Percentiles rank a stretch among this genome's conserved stretches.
Conservation (phyloP, 352 stramenopile genomes). For the Globisporangium paroecandrum region DNA sequence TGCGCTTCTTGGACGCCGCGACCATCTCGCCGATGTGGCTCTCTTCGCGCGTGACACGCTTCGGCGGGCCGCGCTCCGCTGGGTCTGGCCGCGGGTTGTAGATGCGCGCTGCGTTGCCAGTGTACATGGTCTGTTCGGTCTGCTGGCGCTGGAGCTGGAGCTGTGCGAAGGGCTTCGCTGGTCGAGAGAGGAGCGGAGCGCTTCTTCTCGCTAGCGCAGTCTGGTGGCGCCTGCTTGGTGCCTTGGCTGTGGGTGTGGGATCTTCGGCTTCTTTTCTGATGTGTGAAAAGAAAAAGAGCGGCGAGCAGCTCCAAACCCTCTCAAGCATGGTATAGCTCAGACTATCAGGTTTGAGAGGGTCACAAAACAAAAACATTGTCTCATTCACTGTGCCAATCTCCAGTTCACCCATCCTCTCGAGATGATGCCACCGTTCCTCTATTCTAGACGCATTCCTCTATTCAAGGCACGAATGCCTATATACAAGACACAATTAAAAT, state of each 20-base stretch:
- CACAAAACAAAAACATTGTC: not conserved
- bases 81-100: conserved; percentile 72
- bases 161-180: not conserved
- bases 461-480: not conserved
- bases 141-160: too few relatives aligned
- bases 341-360: not conserved
- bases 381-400: not conserved
- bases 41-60: conserved; percentile 69
- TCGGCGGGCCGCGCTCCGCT: conserved; percentile 61
- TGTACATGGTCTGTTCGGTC: conserved; percentile 54
- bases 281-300: conserved; percentile 12
- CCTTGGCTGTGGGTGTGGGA: not conserved
- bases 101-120: conserved; percentile 46
- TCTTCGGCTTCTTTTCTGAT: conserved; percentile 11
- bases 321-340: not conserved
- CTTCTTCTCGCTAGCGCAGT: not conserved
- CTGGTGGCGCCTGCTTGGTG: not conserved
- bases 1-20: conserved; percentile 79
- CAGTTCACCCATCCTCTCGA: not conserved
- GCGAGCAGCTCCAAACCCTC: not conserved
- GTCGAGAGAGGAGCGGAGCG: not conserved
- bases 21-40: conserved; percentile 79
- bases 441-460: not conserved
- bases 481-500: not conserved
- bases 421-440: not conserved